Conservation (phyloP, 257 asterid genomes). For the Jacaranda mimosifolia region DNA sequence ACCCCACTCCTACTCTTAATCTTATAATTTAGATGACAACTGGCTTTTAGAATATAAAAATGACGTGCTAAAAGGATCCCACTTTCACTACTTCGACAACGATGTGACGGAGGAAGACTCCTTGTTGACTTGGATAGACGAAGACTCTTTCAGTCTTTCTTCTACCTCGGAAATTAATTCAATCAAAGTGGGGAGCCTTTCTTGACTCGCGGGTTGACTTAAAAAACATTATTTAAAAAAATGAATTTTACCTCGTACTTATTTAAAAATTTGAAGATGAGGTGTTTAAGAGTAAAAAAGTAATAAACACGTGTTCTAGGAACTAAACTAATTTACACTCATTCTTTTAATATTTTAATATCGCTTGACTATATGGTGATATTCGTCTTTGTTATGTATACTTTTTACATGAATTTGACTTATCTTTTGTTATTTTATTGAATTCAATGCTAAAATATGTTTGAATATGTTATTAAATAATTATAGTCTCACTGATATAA, state of each 20-base stretch:
- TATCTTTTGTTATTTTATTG: no score
- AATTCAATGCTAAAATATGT: no score
- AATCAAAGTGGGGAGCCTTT: no score
- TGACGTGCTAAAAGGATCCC: not conserved
- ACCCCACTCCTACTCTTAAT: no score
- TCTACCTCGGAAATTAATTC: not conserved
- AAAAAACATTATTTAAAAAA: not conserved
- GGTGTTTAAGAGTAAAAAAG: not conserved
- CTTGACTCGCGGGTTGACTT: no score
- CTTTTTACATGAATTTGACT: no score
- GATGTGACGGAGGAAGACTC: constrained; percentile 18
- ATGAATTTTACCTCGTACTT: not conserved
- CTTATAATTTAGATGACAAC: no score
- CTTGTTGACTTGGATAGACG: not conserved
- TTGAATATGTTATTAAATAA: no score
- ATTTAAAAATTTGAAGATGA: not conserved
- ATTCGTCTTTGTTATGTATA: not conserved
- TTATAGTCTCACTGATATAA: no score
- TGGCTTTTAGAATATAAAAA: no score
- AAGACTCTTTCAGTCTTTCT: not conserved
- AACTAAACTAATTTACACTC: no score
- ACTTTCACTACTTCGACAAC: not conserved
- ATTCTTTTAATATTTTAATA: not conserved
- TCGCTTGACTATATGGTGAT: not conserved
- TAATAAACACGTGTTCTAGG: no score